Percentiles rank a stretch among this genome's conserved stretches.
phyloP scores from a whole-genome alignment of 345 rosid species.

The Excoecaria agallocha region DNA sequence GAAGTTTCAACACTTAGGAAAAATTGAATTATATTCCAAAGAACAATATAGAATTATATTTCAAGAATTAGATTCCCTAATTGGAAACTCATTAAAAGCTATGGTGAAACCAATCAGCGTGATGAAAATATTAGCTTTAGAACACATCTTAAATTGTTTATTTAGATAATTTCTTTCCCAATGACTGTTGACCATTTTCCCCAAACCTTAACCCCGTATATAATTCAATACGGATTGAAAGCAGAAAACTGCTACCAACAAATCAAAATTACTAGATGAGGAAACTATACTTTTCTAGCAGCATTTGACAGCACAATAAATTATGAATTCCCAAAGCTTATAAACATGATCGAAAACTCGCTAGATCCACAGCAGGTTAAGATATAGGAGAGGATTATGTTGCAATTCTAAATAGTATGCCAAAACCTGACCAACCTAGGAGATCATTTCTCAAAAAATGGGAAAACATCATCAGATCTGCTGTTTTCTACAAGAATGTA shows the following conservation, averaged over 20 bases:
- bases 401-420: neutral
- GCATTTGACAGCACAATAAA: neutral
- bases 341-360: neutral
- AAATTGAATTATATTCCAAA: neutral
- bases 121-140: neutral
- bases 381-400: neutral
- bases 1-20: neutral
- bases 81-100: neutral
- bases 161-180: neutral
- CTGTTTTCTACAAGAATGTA: neutral
- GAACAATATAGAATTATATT: neutral
- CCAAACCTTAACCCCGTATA: too few relatives aligned
- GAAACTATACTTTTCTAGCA: too few relatives aligned
- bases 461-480: constrained; percentile 15
- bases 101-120: neutral
- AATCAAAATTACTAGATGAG: neutral
- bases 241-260: neutral
- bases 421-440: neutral
- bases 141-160: neutral
- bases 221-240: neutral
- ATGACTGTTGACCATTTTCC: neutral
- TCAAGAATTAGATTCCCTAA: neutral
- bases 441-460: neutral
- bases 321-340: neutral
- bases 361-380: constrained; percentile 3